Evolutionary conservation across 148 eudicot genomes (phyloP).

Genomic region (Agrostemma githago): DNA sequence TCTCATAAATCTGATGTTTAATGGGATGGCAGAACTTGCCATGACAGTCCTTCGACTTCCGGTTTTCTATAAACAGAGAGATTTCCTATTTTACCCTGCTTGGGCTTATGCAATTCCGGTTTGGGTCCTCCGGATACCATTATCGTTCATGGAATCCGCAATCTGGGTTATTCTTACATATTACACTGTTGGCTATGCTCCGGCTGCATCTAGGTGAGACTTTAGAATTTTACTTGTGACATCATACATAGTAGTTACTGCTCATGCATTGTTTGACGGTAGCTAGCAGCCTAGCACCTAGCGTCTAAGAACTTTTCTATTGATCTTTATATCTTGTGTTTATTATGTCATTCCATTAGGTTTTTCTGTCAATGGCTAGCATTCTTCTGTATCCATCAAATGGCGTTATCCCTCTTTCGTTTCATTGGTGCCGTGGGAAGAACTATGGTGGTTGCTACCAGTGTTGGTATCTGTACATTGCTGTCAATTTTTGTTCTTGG

Average conservation of each 20-base stretch:
- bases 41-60: conserved; percentile 60
- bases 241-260: too few species aligned
- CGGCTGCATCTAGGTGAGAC: conserved; percentile 54
- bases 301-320: too few species aligned
- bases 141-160: conserved; percentile 58
- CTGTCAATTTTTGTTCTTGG: conserved; percentile 51
- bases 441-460: conserved; percentile 49
- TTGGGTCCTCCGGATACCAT: conserved; percentile 61
- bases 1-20: conserved; percentile 59
- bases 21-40: conserved; percentile 68
- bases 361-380: conserved; percentile 60
- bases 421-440: conserved; percentile 60
- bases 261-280: too few species aligned
- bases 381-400: conserved; percentile 58
- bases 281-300: too few species aligned
- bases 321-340: background rate
- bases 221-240: background rate
- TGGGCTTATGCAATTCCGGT: conserved; percentile 73
- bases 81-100: conserved; percentile 55
- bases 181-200: conserved; percentile 74
- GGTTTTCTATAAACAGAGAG: conserved; percentile 65
- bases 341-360: conserved; percentile 27
- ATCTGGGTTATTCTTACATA: conserved; percentile 71
- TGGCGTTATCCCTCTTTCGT: conserved; percentile 58
- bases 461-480: conserved; percentile 38